phyloP scores from a whole-genome alignment of 2,329 filamentous ascomycete genomes.

The Botryosphaeria agaves region DNA sequence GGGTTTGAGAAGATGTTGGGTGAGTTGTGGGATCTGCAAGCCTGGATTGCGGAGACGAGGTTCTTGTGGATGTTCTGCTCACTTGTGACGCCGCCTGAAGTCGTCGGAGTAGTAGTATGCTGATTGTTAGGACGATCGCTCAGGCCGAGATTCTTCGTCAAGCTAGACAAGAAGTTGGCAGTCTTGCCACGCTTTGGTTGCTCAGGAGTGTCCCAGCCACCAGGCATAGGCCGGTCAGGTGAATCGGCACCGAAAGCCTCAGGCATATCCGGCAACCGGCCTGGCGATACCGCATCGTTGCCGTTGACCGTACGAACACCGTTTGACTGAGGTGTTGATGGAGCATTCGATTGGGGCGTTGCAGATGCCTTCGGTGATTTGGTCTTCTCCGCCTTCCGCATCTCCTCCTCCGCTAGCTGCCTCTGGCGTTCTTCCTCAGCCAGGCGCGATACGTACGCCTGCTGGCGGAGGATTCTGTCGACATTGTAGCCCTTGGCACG shows the following conservation, averaged over 20 bases:
- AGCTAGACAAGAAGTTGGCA: conserved; percentile 46
- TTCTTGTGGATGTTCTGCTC: conserved; percentile 42
- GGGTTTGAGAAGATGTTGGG: conserved; percentile 56
- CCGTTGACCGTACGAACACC: no score
- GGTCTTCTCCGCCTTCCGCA: conserved; percentile 23
- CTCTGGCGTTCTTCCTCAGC: conserved; percentile 66
- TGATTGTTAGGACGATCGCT: conserved; percentile 31
- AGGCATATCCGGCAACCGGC: conserved; percentile 40
- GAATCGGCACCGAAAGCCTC: conserved; percentile 51
- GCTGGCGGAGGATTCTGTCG: conserved; percentile 75
- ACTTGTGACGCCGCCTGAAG: not conserved
- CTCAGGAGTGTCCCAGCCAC: conserved; percentile 3
- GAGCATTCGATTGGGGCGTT: no score
- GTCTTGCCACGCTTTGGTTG: conserved; percentile 24
- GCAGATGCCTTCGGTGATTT: conserved; percentile 1
- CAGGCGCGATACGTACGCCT: conserved; percentile 73
- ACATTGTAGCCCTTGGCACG: conserved; percentile 90
- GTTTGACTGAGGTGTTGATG: no score
- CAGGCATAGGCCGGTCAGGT: conserved; percentile 27
- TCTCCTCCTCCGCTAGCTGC: conserved; percentile 43
- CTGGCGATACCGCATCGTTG: conserved; percentile 8
- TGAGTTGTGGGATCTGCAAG: conserved; percentile 62
- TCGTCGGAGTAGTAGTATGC: no score
- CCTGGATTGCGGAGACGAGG: conserved; percentile 59
- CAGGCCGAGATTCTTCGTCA: conserved; percentile 52